Evolutionary conservation across 129 eudicot genomes (phyloP), one percentile per base, ranked within the genome.

Genomic region (Chrysanthemum makinoi): DNA sequence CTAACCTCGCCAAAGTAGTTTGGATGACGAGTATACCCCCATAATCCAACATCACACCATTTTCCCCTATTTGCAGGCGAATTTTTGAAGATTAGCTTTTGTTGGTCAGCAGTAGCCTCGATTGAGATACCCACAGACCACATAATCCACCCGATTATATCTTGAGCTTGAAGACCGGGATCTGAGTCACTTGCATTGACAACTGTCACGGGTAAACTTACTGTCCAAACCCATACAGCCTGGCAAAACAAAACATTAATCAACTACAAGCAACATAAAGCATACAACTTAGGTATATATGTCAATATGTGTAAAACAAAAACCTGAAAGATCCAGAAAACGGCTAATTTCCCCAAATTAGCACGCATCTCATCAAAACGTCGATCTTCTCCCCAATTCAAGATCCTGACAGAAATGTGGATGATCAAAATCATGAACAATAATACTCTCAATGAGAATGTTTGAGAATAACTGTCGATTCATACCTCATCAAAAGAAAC

Each of bases 161-260:
- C 97, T 57, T 4, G 79, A 70, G 88, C 96, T 70, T 79, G 26
- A 80, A 95, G 24, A 62, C 88, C 88, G 52, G 96, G 99, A 77
- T 90, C 24, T 63, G 83, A 72, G 62, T 87, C 85, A 30, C 87
- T 88, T 70, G 99, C 97, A 69, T 95, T 95, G 60, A 90, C 95
- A 80, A 95, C 55, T 71, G 97, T 95, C 70, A 95, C 91, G 0
- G 99, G 99, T 72, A 95, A 81, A 82, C 97, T 90, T 79, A 95
- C 99, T 19, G 97, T 86, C 99, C 99, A 95, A 65, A 95, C 97
- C 99, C 99, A 95, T 33, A 95, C 80, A 46, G 99, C 99, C 99
- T 94, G 92, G 92, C 73, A 72, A 77, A 57, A 64, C 19, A 10
- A 24, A 75, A 30, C 66, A 52, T 59, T 62, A 47, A 66, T 58